A percentile compares a stretch with the other conserved stretches of the same genome.
phyloP scores from a whole-genome alignment of 306 rosid genomes.

The Gleditsia sinensis region DNA sequence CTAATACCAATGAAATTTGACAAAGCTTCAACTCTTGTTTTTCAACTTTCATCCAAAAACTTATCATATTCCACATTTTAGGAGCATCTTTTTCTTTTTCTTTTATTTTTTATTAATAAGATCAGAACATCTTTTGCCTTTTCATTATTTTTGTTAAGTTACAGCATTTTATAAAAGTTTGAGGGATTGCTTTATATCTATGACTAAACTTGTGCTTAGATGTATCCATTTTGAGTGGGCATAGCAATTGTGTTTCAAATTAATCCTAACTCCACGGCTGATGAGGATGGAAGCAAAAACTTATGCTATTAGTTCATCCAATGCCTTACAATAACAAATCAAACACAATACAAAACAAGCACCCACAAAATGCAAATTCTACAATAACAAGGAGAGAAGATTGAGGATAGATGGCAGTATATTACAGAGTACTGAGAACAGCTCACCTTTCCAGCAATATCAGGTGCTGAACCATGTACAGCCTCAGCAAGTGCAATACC shows the following conservation, averaged over 20 bases:
- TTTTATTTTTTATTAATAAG: too few species aligned
- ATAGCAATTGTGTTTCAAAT: conserved; percentile 4
- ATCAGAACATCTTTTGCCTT: not conserved
- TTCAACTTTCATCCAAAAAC: not conserved
- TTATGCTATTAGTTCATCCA: conserved; percentile 9
- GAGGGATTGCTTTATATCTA: not conserved
- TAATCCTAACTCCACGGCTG: not conserved
- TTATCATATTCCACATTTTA: not conserved
- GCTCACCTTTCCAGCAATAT: conserved; percentile 98
- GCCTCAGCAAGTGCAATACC: conserved; percentile 99
- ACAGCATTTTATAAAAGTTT: not conserved
- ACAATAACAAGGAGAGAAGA: not conserved
- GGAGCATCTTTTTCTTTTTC: not conserved
- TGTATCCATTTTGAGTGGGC: not conserved
- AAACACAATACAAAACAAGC: not conserved
- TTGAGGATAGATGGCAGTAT: not conserved
- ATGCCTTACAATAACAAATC: not conserved
- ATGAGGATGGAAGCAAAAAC: not conserved
- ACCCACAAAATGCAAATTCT: not conserved
- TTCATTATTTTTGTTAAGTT: not conserved
- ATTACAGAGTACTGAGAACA: not conserved
- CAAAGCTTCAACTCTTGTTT: not conserved
- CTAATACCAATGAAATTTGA: not conserved
- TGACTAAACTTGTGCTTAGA: not conserved
- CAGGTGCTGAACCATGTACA: conserved; percentile 99